Conservation (phyloP, 2,329 filamentous ascomycete species). For the Teratosphaeria zuluensis region DNA sequence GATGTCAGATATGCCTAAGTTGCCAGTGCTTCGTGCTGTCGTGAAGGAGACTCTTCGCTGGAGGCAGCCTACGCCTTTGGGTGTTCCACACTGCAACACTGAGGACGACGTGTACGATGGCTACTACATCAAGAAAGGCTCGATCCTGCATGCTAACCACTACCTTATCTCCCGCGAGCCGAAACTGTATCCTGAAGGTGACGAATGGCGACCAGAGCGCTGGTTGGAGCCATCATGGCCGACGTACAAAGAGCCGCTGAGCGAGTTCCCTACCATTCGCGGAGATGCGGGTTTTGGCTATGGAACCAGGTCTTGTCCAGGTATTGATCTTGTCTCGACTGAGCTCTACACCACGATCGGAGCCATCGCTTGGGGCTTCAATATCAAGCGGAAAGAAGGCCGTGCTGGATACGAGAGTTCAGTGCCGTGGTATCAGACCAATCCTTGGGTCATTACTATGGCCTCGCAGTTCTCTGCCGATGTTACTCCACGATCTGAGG, state of each 20-base stretch:
- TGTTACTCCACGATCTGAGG: constrained; percentile 12
- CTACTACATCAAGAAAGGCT: constrained; percentile 20
- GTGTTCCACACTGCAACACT: constrained; percentile 17
- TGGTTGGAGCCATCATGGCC: constrained; percentile 24
- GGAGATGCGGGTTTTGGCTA: constrained; percentile 25
- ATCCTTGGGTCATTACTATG: constrained; percentile 25
- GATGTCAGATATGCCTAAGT: constrained; percentile 39
- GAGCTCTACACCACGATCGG: constrained; percentile 23
- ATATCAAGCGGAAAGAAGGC: constrained; percentile 14
- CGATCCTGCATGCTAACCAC: constrained; percentile 10
- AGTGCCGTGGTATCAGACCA: constrained; percentile 24
- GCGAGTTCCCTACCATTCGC: constrained; percentile 24
- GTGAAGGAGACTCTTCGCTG: constrained; percentile 50
- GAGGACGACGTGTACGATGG: constrained; percentile 22
- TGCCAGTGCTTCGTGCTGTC: constrained; percentile 46
- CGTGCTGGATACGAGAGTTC: constrained; percentile 11
- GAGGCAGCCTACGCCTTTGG: constrained; percentile 44
- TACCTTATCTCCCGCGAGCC: constrained; percentile 22
- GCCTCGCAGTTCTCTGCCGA: constrained; percentile 17
- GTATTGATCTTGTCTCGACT: constrained; percentile 21
- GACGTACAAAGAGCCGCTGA: constrained; percentile 26
- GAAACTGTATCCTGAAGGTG: constrained; percentile 19
- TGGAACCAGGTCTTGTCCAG: constrained; percentile 23
- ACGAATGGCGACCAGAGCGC: constrained; percentile 24
- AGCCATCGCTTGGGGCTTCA: constrained; percentile 22